Evolutionary conservation across 805 yeast genomes (phyloP).

Genomic region (Diddensiella transvaalensis): DNA sequence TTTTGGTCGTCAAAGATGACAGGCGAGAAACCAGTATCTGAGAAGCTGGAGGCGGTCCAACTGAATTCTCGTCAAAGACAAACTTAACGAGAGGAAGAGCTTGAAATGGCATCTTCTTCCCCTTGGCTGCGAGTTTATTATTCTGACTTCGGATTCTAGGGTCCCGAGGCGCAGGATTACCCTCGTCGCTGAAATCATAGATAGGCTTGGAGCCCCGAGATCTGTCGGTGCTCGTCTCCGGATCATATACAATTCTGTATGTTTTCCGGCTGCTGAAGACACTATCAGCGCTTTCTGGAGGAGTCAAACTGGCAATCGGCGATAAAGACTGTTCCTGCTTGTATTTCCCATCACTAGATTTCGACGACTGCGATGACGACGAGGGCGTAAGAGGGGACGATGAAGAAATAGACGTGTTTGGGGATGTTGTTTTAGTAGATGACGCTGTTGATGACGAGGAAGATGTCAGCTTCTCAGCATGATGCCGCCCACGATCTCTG

Average conservation of each 20-base stretch:
- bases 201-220: slow-evolving; percentile 37
- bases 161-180: slow-evolving; percentile 10
- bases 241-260: slow-evolving; percentile 47
- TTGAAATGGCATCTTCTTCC: slow-evolving; percentile 22
- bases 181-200: slow-evolving; percentile 36
- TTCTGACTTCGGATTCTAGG: slow-evolving; percentile 13
- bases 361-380: background rate
- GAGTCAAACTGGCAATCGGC: background rate
- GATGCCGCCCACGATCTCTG: background rate
- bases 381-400: slow-evolving; percentile 1
- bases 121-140: slow-evolving; percentile 14
- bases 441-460: background rate
- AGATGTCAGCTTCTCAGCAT: background rate
- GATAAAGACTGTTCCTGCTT: background rate
- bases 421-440: background rate
- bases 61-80: slow-evolving; percentile 62
- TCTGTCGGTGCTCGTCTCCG: slow-evolving; percentile 44
- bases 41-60: slow-evolving; percentile 69
- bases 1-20: slow-evolving; percentile 35
- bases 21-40: slow-evolving; percentile 70
- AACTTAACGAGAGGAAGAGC: slow-evolving; percentile 35
- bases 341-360: background rate
- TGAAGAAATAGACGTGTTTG: background rate
- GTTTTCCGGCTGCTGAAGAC: slow-evolving; percentile 8
- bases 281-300: background rate